Base-by-base conservation (phyloP, 352 stramenopile species). In the Pythium chondricola region DNA sequence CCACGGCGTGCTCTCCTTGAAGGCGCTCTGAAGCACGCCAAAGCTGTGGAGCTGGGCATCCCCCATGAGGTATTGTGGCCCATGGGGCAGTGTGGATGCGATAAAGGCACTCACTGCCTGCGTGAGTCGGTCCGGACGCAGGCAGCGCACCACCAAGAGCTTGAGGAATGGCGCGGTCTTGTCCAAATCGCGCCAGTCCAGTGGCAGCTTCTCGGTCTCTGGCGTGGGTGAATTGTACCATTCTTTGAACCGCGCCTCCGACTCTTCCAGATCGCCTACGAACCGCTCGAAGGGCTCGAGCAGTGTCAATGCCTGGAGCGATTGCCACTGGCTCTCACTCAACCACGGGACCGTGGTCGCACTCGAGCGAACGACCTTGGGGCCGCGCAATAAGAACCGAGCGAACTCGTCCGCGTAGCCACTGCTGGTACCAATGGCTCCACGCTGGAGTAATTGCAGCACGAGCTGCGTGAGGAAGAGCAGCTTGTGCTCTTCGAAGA, bases 51-150 rank as follows among this genome's bases (percentile, higher is more conserved):
- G 78, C 25, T 97, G 95, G 0, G 80, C 63, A 29, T 95, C 70
- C 27, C 81, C 90, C 45, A 87, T 87, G 9, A 95, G 58, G 43
- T 93, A 97, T 8, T 91, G 65, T 3, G 54, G 41, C 3, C 87
- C 88, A 10, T 87, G 71, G 3, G 90, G 89, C 6, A 97, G 65
- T 13, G 67, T 69, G 9, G 67, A 52, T 6, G 53, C 50, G 27
- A 99, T 97, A 37, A 99, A 99, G 41, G 93, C 95, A 27, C 76
- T 90, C 24, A 99, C 69, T 20, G 93, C 89, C 21, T 94, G 83
- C 6, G 83, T 95, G 50, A 98, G 73, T 26, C 96, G 86, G 54
- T 98, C 95, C 0, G 93, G 91, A 18, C 95, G 87, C 52, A 98
- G 71, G 57, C 85, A 97, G 24, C 93, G 85, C 27, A 99, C 78